Evolutionary conservation across 345 rosid genomes (phyloP).

Genomic region (Eucalyptus leucophloia): DNA sequence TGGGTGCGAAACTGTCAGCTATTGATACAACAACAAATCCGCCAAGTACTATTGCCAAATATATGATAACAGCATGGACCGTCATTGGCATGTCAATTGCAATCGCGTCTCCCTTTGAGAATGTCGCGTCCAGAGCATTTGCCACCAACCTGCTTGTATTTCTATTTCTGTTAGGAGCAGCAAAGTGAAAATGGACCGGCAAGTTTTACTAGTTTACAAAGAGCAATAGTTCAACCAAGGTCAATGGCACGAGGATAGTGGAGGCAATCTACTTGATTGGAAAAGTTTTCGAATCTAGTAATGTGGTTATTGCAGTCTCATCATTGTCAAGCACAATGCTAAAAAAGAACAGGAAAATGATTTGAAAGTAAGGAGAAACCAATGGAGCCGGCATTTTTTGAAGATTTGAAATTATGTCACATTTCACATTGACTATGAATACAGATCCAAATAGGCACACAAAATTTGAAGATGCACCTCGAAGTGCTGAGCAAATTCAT

Average conservation of each 20-base stretch:
- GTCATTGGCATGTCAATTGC: slow-evolving; percentile 99
- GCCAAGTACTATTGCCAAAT: slow-evolving; percentile 67
- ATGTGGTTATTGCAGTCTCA: not conserved
- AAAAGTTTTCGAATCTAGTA: not conserved
- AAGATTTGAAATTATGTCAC: no score
- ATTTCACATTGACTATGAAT: not conserved
- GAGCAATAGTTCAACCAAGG: not conserved
- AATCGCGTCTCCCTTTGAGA: slow-evolving; percentile 71
- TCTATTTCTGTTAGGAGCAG: not conserved
- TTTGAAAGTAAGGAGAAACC: not conserved
- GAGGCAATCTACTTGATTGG: not conserved
- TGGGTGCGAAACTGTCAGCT: slow-evolving; percentile 90
- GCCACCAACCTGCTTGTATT: slow-evolving; percentile 60
- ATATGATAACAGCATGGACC: slow-evolving; percentile 64
- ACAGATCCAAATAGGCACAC: no score
- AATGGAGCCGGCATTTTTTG: not conserved
- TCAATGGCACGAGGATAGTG: not conserved
- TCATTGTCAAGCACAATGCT: not conserved
- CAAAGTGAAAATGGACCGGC: not conserved
- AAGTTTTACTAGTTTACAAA: not conserved
- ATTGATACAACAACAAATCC: slow-evolving; percentile 86
- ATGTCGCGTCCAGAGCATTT: slow-evolving; percentile 42
- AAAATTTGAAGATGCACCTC: no score
- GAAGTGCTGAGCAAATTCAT: no score
- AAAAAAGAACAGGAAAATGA: not conserved